These are phyloP conservation scores for Stachybotrys chartarum DNA, from an alignment of 2,329 filamentous ascomycete genomes.

Conservation along the genomic window DNA sequence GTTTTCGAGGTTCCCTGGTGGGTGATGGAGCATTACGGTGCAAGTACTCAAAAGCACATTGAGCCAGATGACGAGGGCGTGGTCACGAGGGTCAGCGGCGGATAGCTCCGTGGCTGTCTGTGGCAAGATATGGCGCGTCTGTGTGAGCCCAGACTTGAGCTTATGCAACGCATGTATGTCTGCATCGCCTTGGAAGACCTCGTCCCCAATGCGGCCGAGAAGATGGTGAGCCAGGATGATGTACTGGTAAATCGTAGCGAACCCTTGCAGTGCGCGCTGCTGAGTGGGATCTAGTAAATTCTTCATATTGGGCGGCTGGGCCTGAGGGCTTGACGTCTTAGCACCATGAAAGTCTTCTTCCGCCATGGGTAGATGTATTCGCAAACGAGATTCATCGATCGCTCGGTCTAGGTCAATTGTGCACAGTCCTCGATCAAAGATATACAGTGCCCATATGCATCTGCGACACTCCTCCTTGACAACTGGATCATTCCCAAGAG, in stretches of 20 bases:
- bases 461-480: slow-evolving; percentile 12
- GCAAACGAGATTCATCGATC: slow-evolving; percentile 15
- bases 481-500: slow-evolving; percentile 6
- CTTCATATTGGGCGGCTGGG: background rate
- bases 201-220: slow-evolving; percentile 12
- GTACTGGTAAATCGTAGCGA: slow-evolving; percentile 9
- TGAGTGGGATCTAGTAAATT: slow-evolving; percentile 9
- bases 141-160: slow-evolving; percentile 7
- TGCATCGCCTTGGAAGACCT: slow-evolving; percentile 9
- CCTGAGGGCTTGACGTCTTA: slow-evolving; percentile 1
- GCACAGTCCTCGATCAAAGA: slow-evolving; percentile 15
- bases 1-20: background rate
- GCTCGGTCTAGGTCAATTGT: slow-evolving; percentile 14
- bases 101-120: slow-evolving; percentile 12
- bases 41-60: slow-evolving; percentile 8
- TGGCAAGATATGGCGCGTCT: slow-evolving; percentile 14
- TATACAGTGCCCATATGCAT: slow-evolving; percentile 14
- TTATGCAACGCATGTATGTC: background rate
- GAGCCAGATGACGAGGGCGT: slow-evolving; percentile 12
- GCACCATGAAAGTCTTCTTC: slow-evolving; percentile 11
- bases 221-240: slow-evolving; percentile 13
- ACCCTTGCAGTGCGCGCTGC: slow-evolving; percentile 3
- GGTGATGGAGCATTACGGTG: slow-evolving; percentile 14
- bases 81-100: slow-evolving; percentile 8
- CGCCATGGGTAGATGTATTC: slow-evolving; percentile 12